Evolutionary conservation across 768 basidiomycete genomes (phyloP).

Genomic region (Pisolithus microcarpus): DNA sequence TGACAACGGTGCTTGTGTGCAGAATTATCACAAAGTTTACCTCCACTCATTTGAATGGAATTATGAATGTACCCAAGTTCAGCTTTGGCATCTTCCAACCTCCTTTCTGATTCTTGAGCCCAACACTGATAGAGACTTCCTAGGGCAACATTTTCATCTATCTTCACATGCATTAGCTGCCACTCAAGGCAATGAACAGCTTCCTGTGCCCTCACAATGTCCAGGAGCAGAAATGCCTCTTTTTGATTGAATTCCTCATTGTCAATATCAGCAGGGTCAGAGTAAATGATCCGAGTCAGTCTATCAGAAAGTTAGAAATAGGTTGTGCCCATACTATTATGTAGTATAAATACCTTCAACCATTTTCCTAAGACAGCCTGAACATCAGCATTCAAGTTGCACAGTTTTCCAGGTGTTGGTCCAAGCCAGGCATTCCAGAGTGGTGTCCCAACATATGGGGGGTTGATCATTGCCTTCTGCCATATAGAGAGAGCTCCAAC

Average conservation of each 20-base stretch:
- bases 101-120: not conserved
- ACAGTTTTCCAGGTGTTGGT: no score
- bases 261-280: constrained; percentile 21
- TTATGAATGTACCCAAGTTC: not conserved
- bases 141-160: not conserved
- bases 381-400: no score
- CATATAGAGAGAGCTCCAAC: no score
- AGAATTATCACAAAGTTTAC: not conserved
- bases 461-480: no score
- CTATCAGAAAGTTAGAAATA: no score
- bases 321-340: no score
- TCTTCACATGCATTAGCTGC: not conserved
- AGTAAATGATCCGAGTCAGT: no score
- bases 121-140: not conserved
- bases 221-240: not conserved
- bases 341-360: no score
- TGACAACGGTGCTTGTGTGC: not conserved
- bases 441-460: no score
- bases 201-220: not conserved
- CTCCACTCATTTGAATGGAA: not conserved
- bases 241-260: not conserved
- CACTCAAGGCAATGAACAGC: not conserved
- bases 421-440: no score
- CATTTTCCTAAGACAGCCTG: no score
- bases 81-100: not conserved